A percentile compares a stretch with the other conserved stretches of the same genome.
Evolutionary conservation across 345 rosid genomes (phyloP).

Genomic region (Salix arbutifolia): DNA sequence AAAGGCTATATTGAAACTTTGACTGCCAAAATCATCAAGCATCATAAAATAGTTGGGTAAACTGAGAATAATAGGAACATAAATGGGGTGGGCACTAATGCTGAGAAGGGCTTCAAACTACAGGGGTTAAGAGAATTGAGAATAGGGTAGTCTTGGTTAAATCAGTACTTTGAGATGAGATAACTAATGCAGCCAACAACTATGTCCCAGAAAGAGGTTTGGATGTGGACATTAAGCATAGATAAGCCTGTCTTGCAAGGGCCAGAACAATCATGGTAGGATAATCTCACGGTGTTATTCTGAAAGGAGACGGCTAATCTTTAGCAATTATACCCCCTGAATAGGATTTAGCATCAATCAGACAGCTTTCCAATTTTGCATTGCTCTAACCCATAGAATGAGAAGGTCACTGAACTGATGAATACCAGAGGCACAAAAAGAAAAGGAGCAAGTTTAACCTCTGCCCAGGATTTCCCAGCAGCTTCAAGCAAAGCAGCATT

Average conservation of each 20-base stretch:
- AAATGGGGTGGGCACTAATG: not conserved
- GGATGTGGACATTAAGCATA: not conserved
- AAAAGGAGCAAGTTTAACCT: constrained; percentile 38
- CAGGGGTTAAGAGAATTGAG: not conserved
- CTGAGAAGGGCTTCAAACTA: not conserved
- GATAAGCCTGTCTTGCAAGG: no score
- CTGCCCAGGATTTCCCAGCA: constrained; percentile 86
- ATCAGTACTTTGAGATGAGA: not conserved
- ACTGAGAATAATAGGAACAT: not conserved
- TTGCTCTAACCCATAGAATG: not conserved
- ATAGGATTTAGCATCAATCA: not conserved
- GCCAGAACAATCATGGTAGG: no score
- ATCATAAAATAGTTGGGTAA: not conserved
- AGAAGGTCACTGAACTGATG: not conserved
- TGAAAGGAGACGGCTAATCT: not conserved
- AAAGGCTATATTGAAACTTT: not conserved
- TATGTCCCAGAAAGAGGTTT: not conserved
- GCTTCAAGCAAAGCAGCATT: constrained; percentile 98
- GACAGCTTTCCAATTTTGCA: not conserved
- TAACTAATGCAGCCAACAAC: not conserved
- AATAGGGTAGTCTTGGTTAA: not conserved
- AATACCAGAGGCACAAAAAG: not conserved
- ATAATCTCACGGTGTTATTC: no score
- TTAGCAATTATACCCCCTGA: not conserved
- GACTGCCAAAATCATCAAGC: not conserved